phyloP scores from a whole-genome alignment of 345 rosid genomes.

The Hibiscus syriacus region DNA sequence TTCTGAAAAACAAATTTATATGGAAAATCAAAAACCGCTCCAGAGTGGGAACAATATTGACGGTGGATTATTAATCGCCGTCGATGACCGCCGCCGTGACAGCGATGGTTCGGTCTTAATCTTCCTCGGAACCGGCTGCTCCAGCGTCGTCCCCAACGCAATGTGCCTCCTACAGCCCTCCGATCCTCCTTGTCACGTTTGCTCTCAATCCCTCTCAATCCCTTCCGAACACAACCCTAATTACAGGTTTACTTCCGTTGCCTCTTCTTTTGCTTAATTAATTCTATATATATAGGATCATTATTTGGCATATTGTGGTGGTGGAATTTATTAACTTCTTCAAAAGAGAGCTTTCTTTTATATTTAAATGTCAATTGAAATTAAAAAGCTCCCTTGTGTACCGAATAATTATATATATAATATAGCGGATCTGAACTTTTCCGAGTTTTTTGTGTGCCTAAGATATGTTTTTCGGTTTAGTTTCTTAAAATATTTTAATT shows the following conservation, averaged over 20 bases:
- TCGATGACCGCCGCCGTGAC: neutral
- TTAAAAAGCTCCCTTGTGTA: neutral
- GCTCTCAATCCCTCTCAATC: constrained; percentile 51
- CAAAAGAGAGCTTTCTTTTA: no score
- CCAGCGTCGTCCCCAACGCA: constrained; percentile 86
- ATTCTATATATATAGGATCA: no score
- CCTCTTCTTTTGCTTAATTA: no score
- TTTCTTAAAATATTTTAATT: neutral
- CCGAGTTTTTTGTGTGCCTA: neutral
- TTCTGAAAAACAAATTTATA: neutral
- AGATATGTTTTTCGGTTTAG: neutral
- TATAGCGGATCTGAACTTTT: neutral
- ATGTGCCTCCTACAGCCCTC: constrained; percentile 86
- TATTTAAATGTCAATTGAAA: no score
- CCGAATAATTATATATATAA: no score
- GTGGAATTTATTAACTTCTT: no score
- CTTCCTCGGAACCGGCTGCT: constrained; percentile 95
- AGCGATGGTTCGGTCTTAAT: constrained; percentile 53
- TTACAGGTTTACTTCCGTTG: constrained; percentile 68
- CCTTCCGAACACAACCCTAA: constrained; percentile 82
- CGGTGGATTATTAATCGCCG: constrained; percentile 10
- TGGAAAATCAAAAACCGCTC: constrained; percentile 8
- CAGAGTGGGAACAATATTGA: constrained; percentile 7
- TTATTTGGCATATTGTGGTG: no score
- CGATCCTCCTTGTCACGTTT: constrained; percentile 74